Evolutionary conservation across 2,329 filamentous ascomycete genomes (phyloP).

Genomic region (Fusarium liriodendri): DNA sequence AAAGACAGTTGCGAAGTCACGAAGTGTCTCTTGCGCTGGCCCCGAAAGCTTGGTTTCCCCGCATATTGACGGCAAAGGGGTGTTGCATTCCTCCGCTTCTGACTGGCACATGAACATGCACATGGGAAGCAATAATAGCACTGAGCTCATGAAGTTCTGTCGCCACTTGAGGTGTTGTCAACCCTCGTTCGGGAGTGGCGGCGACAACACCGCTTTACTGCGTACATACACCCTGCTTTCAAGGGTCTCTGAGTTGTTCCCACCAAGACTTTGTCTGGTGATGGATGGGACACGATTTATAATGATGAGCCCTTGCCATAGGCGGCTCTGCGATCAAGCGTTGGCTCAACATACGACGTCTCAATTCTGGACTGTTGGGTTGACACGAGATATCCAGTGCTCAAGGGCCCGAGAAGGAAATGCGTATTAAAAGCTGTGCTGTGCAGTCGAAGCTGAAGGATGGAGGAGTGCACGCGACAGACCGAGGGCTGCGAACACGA

Average conservation of each 20-base stretch:
- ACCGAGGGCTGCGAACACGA: slow-evolving; percentile 11
- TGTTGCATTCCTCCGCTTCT: slow-evolving; percentile 12
- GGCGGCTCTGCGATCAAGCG: neutral
- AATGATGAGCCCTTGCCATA: neutral
- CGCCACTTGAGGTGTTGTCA: slow-evolving; percentile 19
- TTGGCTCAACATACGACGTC: neutral
- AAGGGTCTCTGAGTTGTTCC: neutral
- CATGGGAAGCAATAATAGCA: slow-evolving; percentile 19
- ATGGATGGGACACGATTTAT: neutral
- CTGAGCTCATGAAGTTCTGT: neutral
- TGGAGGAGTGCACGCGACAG: slow-evolving; percentile 21
- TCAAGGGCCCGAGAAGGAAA: neutral
- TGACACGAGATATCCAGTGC: neutral
- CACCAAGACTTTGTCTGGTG: neutral
- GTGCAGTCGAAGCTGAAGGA: neutral
- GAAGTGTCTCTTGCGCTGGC: slow-evolving; percentile 2
- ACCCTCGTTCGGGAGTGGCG: neutral
- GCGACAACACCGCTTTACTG: neutral
- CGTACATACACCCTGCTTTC: neutral
- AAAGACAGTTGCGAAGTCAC: neutral
- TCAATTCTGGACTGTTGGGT: neutral
- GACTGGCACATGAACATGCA: slow-evolving; percentile 21
- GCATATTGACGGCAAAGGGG: slow-evolving; percentile 5
- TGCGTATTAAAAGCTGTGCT: neutral
- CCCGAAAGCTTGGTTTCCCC: slow-evolving; percentile 27